Percentiles rank a stretch among this genome's conserved stretches.
Conservation (phyloP, 2,329 filamentous ascomycete species). For the Rachicladosporium sp. region DNA sequence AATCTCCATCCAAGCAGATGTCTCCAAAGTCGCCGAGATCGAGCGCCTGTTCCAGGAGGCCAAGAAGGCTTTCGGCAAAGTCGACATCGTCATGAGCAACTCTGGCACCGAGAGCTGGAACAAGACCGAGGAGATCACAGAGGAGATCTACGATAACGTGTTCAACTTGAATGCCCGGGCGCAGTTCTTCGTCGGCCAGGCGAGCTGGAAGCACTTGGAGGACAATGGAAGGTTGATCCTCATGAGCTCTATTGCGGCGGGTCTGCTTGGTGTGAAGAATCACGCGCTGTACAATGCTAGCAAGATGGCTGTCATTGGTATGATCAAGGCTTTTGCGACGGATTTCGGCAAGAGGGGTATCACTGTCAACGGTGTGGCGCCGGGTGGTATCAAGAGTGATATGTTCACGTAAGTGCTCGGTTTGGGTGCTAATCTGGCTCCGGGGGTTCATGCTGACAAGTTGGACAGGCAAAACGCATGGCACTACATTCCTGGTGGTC, state of each 20-base stretch:
- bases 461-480: conserved; percentile 18
- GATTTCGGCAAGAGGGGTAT: conserved; percentile 57
- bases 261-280: conserved; percentile 55
- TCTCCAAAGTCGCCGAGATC: conserved; percentile 43
- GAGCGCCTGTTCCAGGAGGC: conserved; percentile 41
- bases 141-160: conserved; percentile 60
- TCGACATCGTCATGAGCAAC: conserved; percentile 42
- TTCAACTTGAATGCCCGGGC: conserved; percentile 57
- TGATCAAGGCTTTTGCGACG: conserved; percentile 59
- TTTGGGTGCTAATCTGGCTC: neutral
- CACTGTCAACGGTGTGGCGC: conserved; percentile 61
- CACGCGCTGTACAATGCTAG: conserved; percentile 60
- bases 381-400: conserved; percentile 62
- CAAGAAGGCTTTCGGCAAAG: conserved; percentile 29
- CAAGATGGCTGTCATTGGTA: conserved; percentile 62
- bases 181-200: conserved; percentile 68
- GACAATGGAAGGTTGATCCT: conserved; percentile 61
- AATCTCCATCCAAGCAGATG: conserved; percentile 48
- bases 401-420: conserved; percentile 47
- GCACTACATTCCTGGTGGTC: conserved; percentile 37
- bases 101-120: conserved; percentile 54
- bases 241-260: conserved; percentile 59
- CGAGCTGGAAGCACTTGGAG: conserved; percentile 58
- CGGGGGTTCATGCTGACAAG: too few species aligned
- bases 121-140: conserved; percentile 54